Evolutionary conservation across 2,329 filamentous ascomycete species (phyloP).

Genomic region (Monosporascus sp.): DNA sequence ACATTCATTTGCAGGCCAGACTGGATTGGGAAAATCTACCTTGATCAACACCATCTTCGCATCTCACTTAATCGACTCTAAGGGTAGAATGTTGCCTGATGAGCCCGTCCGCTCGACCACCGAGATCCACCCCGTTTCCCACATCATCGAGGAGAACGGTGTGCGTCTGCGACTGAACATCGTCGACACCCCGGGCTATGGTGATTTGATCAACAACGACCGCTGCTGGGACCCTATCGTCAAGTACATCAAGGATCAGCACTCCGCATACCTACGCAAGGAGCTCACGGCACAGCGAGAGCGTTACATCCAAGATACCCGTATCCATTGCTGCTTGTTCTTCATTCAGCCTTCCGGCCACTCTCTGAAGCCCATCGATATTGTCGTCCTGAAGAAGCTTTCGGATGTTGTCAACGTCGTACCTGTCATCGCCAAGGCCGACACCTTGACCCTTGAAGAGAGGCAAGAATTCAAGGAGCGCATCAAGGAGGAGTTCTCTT

Average conservation of each 20-base stretch:
- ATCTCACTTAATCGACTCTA: constrained; percentile 97
- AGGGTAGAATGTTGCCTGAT: constrained; percentile 87
- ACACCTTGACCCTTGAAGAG: constrained; percentile 94
- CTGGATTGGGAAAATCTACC: constrained; percentile 96
- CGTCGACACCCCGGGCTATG: constrained; percentile 96
- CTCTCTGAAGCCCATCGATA: constrained; percentile 98
- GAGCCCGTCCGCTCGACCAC: constrained; percentile 93
- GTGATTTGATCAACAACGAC: constrained; percentile 99
- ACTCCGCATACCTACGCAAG: constrained; percentile 98
- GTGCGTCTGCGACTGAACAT: constrained; percentile 97
- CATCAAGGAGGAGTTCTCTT: constrained; percentile 99
- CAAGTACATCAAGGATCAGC: constrained; percentile 99
- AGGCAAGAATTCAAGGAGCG: constrained; percentile 94
- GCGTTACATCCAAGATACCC: constrained; percentile 97
- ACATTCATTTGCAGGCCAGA: constrained; percentile 66
- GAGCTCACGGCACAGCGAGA: constrained; percentile 98
- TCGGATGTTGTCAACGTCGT: constrained; percentile 99
- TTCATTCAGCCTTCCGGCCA: constrained; percentile 99
- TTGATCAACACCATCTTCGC: constrained; percentile 99
- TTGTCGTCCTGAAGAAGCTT: constrained; percentile 98
- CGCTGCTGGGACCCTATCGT: constrained; percentile 99
- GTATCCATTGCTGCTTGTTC: constrained; percentile 99
- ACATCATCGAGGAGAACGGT: constrained; percentile 99
- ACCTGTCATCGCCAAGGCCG: constrained; percentile 96
- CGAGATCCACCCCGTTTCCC: constrained; percentile 95